These are phyloP conservation scores for Silene vulgaris DNA, from an alignment of 179 eudicot species.

Conservation along the genomic window DNA sequence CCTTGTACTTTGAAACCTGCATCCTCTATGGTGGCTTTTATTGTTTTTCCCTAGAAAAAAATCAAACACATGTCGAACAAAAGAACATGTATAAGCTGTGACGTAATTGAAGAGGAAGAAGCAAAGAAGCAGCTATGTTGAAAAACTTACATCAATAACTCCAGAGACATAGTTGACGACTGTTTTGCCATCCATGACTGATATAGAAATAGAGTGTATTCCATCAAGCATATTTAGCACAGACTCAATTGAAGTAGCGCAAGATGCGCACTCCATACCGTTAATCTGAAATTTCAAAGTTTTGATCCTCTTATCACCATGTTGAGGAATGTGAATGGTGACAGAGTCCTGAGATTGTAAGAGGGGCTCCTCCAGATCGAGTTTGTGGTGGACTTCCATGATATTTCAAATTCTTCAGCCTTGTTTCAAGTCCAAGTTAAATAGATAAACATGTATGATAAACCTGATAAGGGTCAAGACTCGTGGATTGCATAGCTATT, in stretches of 20 bases:
- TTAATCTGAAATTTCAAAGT: slow-evolving; percentile 44
- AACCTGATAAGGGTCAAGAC: background rate
- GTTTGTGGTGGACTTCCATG: slow-evolving; percentile 59
- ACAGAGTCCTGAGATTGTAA: slow-evolving; percentile 43
- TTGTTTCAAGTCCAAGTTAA: background rate
- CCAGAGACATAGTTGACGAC: slow-evolving; percentile 65
- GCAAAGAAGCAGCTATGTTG: background rate
- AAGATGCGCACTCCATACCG: slow-evolving; percentile 77
- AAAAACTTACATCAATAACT: slow-evolving; percentile 45
- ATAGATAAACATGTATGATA: background rate
- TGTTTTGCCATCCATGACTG: slow-evolving; percentile 69
- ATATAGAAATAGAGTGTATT: slow-evolving; percentile 45
- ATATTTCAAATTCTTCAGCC: slow-evolving; percentile 17
- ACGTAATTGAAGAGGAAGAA: background rate
- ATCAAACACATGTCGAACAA: slow-evolving; percentile 9
- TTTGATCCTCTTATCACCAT: slow-evolving; percentile 33
- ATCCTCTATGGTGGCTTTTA: slow-evolving; percentile 70
- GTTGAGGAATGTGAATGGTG: slow-evolving; percentile 30
- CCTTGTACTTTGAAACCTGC: slow-evolving; percentile 74
- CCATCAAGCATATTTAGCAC: slow-evolving; percentile 60
- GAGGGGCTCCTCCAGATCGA: slow-evolving; percentile 54
- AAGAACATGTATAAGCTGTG: background rate
- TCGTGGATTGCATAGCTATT: slow-evolving; percentile 4
- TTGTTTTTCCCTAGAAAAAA: slow-evolving; percentile 49
- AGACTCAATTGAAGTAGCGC: slow-evolving; percentile 63